Evolutionary conservation across 2,329 filamentous ascomycete species (phyloP).

Genomic region (Fusarium praegraminearum): DNA sequence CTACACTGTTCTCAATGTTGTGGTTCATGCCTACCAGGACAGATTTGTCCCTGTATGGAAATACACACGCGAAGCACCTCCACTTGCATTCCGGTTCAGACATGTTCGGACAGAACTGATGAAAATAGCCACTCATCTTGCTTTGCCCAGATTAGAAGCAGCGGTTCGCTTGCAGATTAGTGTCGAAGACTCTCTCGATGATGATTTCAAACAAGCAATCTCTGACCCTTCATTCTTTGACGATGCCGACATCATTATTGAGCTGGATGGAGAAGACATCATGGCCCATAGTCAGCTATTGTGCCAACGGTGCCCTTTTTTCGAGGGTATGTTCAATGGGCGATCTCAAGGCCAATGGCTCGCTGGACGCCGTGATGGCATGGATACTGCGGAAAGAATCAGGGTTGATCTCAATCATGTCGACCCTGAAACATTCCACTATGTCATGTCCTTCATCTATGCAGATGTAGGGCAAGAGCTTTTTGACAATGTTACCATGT

Average conservation of each 20-base stretch:
- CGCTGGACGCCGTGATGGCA: constrained; percentile 69
- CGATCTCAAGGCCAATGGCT: constrained; percentile 89
- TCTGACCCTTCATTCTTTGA: constrained; percentile 78
- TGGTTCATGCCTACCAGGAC: constrained; percentile 85
- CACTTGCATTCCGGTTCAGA: constrained; percentile 78
- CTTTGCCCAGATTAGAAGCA: constrained; percentile 78
- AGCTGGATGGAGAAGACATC: constrained; percentile 80
- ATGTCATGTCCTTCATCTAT: constrained; percentile 86
- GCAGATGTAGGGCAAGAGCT: constrained; percentile 83
- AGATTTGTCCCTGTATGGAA: constrained; percentile 88
- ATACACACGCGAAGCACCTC: constrained; percentile 73
- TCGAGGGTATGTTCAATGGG: constrained; percentile 89
- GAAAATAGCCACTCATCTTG: constrained; percentile 79
- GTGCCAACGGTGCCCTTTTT: constrained; percentile 90
- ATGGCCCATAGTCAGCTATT: constrained; percentile 82
- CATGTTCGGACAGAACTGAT: constrained; percentile 88
- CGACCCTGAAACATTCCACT: constrained; percentile 76
- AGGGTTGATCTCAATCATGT: constrained; percentile 87
- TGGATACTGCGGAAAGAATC: constrained; percentile 59
- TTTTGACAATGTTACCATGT: constrained; percentile 80
- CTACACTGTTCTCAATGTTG: constrained; percentile 81
- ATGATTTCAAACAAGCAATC: constrained; percentile 78
- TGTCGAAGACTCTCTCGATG: constrained; percentile 71
- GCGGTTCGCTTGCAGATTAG: constrained; percentile 80
- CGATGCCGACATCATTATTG: constrained; percentile 81